phyloP scores from a whole-genome alignment of 805 yeast species.

The Torulaspora gathmanii region DNA sequence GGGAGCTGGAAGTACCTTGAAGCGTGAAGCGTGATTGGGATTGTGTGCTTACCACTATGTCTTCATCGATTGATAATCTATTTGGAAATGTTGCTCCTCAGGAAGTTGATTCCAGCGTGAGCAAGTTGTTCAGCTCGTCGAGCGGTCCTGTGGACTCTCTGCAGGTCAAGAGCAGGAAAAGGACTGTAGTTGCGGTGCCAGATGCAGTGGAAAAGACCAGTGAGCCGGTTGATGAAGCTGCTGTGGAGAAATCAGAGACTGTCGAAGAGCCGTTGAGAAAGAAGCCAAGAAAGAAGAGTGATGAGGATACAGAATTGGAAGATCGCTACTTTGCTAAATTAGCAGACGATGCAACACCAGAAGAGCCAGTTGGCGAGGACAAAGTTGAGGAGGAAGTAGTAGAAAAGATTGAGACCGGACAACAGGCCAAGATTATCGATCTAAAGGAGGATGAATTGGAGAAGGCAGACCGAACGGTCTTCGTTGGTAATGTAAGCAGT shows the following conservation, averaged over 20 bases:
- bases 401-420: conserved; percentile 20
- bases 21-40: not conserved
- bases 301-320: conserved; percentile 46
- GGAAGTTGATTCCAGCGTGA: conserved; percentile 34
- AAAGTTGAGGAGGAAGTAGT: conserved; percentile 17
- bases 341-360: conserved; percentile 29
- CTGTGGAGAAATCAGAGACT: conserved; percentile 11
- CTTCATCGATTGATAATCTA: conserved; percentile 32
- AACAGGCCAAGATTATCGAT: conserved; percentile 49
- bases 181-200: conserved; percentile 17
- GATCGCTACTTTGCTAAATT: conserved; percentile 49
- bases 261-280: conserved; percentile 28
- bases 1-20: not conserved
- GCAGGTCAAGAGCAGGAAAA: conserved; percentile 18
- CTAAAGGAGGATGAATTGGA: conserved; percentile 67
- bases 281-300: conserved; percentile 15
- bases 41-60: conserved; percentile 5
- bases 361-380: not conserved
- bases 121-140: conserved; percentile 37
- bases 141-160: conserved; percentile 45
- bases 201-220: conserved; percentile 11
- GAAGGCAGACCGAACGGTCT: conserved; percentile 79
- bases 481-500: conserved; percentile 79
- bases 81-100: conserved; percentile 33
- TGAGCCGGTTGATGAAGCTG: conserved; percentile 6